These are phyloP conservation scores for Podila horticola DNA, from an alignment of 192 early-diverging fungal species.

Conservation along the genomic window DNA sequence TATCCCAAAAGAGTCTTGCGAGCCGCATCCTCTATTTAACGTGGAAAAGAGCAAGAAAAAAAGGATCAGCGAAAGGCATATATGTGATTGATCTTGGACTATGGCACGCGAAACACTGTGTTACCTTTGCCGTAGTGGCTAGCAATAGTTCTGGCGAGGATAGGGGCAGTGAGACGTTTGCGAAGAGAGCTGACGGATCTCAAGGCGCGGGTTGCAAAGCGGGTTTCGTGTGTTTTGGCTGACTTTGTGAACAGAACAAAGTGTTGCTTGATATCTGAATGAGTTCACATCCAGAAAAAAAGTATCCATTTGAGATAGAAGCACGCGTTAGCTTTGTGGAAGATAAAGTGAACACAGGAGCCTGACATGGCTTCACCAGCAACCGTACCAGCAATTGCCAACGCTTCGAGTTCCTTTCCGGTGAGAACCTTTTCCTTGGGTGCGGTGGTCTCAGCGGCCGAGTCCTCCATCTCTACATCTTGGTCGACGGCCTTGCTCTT, in stretches of 20 bases:
- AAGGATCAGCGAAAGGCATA: background rate
- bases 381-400: conserved; percentile 37
- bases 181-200: conserved; percentile 84
- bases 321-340: too few species aligned
- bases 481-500: conserved; percentile 48
- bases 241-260: conserved; percentile 85
- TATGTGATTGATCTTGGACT: background rate
- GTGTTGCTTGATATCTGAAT: conserved; percentile 87
- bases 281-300: too few species aligned
- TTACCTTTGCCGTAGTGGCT: conserved; percentile 63
- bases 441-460: conserved; percentile 16
- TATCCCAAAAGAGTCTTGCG: conserved; percentile 39
- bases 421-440: conserved; percentile 40
- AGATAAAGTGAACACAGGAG: too few species aligned
- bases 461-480: conserved; percentile 46
- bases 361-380: background rate
- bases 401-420: conserved; percentile 41
- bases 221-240: conserved; percentile 84
- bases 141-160: conserved; percentile 69
- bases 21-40: conserved; percentile 33
- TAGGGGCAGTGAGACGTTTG: conserved; percentile 74
- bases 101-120: background rate
- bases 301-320: too few species aligned
- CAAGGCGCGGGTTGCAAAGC: conserved; percentile 90
- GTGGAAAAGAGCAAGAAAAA: conserved; percentile 20